Conservation (phyloP, 148 eudicot species). For the Rhododendron vialii region DNA sequence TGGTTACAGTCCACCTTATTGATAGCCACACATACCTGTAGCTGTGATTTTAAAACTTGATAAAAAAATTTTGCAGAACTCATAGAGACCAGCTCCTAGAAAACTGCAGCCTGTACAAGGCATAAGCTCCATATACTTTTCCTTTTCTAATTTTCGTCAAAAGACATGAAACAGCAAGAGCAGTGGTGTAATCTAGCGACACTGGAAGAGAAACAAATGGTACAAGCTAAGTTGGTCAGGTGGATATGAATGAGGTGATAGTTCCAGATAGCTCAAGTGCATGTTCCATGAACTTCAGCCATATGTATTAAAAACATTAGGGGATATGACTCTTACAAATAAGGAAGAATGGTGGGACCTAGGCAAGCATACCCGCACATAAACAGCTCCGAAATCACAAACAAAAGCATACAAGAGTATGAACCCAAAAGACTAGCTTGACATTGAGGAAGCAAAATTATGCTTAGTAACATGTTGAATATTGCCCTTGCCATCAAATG, state of each 20-base stretch:
- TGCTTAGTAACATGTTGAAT: background rate
- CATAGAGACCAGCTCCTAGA: background rate
- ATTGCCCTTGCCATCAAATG: background rate
- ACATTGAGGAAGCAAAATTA: slow-evolving; percentile 2
- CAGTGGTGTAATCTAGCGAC: background rate
- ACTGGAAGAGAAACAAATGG: background rate
- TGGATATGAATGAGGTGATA: background rate
- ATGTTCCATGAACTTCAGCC: background rate
- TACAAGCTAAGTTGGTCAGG: background rate
- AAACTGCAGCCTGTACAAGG: background rate
- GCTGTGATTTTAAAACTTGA: slow-evolving; percentile 1
- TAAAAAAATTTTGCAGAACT: background rate
- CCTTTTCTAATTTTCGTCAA: background rate
- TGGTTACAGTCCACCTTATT: background rate
- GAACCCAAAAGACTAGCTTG: background rate
- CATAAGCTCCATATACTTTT: background rate
- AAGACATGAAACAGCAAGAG: background rate
- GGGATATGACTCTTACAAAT: background rate
- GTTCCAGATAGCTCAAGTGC: background rate
- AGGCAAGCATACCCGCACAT: background rate
- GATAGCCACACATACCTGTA: background rate
- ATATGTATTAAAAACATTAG: background rate
- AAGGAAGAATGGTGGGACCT: background rate
- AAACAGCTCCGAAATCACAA: background rate
- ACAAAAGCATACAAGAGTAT: background rate